Base-by-base conservation (phyloP, 345 rosid species). In the Eucalyptus polybractea region DNA sequence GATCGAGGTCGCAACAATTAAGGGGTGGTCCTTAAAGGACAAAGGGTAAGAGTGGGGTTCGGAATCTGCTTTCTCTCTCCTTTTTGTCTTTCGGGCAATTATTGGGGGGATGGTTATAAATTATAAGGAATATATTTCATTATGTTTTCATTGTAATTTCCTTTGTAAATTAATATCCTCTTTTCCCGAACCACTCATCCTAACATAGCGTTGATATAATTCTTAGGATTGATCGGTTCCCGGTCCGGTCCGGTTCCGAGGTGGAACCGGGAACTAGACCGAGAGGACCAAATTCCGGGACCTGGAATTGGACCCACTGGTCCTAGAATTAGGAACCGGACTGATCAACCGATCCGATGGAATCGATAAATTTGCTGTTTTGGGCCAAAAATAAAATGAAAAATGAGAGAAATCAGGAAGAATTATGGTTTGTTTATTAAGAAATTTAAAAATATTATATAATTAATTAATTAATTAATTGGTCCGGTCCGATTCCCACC, bases 201-300 rank as follows among this genome's bases (percentile, higher is more conserved):
- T 8, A 58, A 58, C 29, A 24, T 58, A 58, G 7, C 1, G 7
- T 58, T 25, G 65, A 58, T 58, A 7, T 58, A 25, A 58, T 50
- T 50, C 50, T 50, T 50, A 50, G 15, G 15, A 13, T 1, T 50
- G 16, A 50, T 50, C 0, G 6, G 50, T 50, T 50, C 15, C 0
- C 1, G 0, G 1, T 50, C 50, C 1, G 2, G 0, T 50, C 16
- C 2, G 6, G 14, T 50, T 50, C 6, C 3, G 2, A 50, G 50
- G 50, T 50, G 6, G 6, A 50, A 50, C 0, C 1, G 16, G 16
- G 16, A 50, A 50, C 6, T 0, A 0, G 50, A 13, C 0, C 0
- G 6, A 13, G 16, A 50, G 50, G 50, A 50, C 15, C 50, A 50
- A 50, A 50, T 50, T 50, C 6, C 15, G 2, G 6, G 50, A 50